Evolutionary conservation across 2,329 filamentous ascomycete genomes (phyloP).

Genomic region (Diaporthe vaccinii): DNA sequence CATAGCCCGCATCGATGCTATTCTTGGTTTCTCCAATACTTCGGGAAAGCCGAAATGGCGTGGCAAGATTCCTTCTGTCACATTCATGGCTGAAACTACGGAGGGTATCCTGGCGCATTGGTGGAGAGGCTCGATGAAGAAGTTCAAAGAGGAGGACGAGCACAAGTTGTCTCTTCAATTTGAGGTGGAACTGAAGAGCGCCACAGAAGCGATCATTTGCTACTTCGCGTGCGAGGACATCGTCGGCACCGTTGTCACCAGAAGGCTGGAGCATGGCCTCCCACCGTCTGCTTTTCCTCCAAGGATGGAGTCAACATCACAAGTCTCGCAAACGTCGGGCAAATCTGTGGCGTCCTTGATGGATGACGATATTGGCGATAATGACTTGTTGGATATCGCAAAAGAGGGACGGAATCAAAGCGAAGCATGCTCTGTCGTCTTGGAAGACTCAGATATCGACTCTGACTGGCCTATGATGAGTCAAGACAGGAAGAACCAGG

Average conservation of each 20-base stretch:
- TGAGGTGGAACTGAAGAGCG: slow-evolving; percentile 65
- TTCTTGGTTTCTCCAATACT: slow-evolving; percentile 80
- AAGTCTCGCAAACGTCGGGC: background rate
- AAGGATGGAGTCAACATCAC: background rate
- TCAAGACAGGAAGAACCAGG: background rate
- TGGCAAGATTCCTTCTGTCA: slow-evolving; percentile 75
- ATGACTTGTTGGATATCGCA: slow-evolving; percentile 55
- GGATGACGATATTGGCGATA: slow-evolving; percentile 55
- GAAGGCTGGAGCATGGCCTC: slow-evolving; percentile 43
- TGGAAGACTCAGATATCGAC: background rate
- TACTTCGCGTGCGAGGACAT: slow-evolving; percentile 89
- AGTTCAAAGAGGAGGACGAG: slow-evolving; percentile 66
- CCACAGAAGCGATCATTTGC: slow-evolving; percentile 72
- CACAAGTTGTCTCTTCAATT: slow-evolving; percentile 71
- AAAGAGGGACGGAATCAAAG: slow-evolving; percentile 26
- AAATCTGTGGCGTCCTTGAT: slow-evolving; percentile 43
- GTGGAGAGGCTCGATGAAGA: slow-evolving; percentile 73
- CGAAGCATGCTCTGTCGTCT: background rate
- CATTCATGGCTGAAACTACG: slow-evolving; percentile 79
- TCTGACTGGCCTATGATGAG: background rate
- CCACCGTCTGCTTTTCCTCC: slow-evolving; percentile 41
- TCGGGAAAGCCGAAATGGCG: slow-evolving; percentile 72
- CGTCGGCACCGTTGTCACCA: slow-evolving; percentile 67
- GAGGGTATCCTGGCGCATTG: slow-evolving; percentile 79
- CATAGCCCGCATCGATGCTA: slow-evolving; percentile 73